These are phyloP conservation scores for Xylaria sp. DNA, from an alignment of 2,329 filamentous ascomycete genomes.

Conservation along the genomic window DNA sequence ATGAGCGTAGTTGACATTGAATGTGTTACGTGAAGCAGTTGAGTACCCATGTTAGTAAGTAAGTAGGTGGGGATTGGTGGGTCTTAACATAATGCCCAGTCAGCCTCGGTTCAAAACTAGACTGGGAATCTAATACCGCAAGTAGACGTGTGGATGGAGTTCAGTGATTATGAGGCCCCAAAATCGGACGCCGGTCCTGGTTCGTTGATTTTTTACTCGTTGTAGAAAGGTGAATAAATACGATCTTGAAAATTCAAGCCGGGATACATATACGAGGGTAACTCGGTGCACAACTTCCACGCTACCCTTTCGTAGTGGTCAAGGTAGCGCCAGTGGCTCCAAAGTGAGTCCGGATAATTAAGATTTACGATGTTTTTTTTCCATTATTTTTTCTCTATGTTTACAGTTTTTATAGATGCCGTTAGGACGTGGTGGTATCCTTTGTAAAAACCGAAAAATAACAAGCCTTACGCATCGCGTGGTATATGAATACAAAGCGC, in stretches of 20 bases:
- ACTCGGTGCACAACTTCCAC: neutral
- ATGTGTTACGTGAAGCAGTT: neutral
- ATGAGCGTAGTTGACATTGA: neutral
- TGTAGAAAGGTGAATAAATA: neutral
- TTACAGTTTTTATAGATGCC: slow-evolving; percentile 30
- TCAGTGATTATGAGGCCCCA: neutral
- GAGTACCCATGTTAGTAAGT: neutral
- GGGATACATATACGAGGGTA: neutral
- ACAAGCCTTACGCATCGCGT: slow-evolving; percentile 13
- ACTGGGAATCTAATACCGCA: too few species aligned
- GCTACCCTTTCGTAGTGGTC: neutral
- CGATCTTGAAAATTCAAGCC: neutral
- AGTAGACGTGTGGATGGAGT: too few species aligned
- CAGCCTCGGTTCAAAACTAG: neutral
- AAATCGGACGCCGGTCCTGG: neutral
- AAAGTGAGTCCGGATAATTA: neutral
- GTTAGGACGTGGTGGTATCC: neutral
- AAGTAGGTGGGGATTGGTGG: neutral
- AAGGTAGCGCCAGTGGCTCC: neutral
- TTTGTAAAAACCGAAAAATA: neutral
- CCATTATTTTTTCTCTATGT: slow-evolving; percentile 21
- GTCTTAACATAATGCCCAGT: neutral
- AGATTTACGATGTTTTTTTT: slow-evolving; percentile 23
- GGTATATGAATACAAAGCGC: slow-evolving; percentile 19
- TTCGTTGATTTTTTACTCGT: neutral